phyloP scores from a whole-genome alignment of 2,329 filamentous ascomycete genomes.

The Trichocomaceae sp. region DNA sequence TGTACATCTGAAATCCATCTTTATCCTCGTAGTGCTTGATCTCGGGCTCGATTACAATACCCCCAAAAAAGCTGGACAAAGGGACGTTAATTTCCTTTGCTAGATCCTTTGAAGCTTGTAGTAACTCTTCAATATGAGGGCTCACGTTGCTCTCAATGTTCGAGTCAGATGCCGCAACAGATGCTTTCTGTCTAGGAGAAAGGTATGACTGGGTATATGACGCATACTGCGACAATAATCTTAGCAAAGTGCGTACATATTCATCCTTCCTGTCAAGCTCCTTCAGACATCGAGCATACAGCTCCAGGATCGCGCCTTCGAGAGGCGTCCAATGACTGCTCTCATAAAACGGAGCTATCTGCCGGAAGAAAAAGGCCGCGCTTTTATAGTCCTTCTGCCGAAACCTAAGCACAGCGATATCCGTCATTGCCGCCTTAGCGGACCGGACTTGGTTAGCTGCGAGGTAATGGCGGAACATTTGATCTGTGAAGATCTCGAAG shows the following conservation, averaged over 20 bases:
- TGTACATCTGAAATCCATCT: conserved; percentile 66
- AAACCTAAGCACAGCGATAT: conserved; percentile 79
- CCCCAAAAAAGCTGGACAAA: conserved; percentile 66
- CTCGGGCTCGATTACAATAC: conserved; percentile 60
- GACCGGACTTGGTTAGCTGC: conserved; percentile 73
- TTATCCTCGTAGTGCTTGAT: conserved; percentile 62
- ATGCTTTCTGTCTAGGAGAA: conserved; percentile 24
- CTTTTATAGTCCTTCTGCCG: conserved; percentile 64
- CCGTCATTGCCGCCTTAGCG: conserved; percentile 69
- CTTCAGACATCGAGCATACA: conserved; percentile 78
- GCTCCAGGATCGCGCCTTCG: conserved; percentile 74
- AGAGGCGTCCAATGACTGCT: conserved; percentile 70
- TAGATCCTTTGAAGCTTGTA: conserved; percentile 44
- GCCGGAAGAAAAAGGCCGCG: conserved; percentile 71
- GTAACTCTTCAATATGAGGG: conserved; percentile 36
- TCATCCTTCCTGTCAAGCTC: conserved; percentile 70
- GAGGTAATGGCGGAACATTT: conserved; percentile 73
- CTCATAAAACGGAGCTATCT: conserved; percentile 71
- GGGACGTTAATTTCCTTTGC: conserved; percentile 60
- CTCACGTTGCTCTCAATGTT: conserved; percentile 27
- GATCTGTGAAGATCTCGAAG: conserved; percentile 74
- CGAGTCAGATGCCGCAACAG: conserved; percentile 27
- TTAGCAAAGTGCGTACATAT: conserved; percentile 68
- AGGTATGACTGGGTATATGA: conserved; percentile 27
- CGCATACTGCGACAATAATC: conserved; percentile 47